Percentiles rank a stretch among this genome's conserved stretches.
phyloP scores from a whole-genome alignment of 2,329 filamentous ascomycete species.

The Aspergillus fischeri region DNA sequence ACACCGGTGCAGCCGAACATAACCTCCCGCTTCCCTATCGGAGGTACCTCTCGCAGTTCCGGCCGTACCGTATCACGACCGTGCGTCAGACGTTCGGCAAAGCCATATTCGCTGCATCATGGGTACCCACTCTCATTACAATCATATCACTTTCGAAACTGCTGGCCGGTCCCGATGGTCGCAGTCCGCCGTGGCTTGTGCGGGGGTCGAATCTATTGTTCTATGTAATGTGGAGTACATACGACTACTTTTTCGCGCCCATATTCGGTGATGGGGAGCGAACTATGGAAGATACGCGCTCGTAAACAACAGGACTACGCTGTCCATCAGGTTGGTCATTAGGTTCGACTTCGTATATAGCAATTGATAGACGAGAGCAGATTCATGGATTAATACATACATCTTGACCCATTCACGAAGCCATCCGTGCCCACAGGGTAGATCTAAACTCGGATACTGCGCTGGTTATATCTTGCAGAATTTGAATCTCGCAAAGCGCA shows the following conservation, averaged over 20 bases:
- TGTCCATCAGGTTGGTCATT: too few species aligned
- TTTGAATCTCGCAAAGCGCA: background rate
- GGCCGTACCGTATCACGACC: slow-evolving; percentile 67
- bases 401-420: background rate
- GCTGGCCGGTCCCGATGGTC: slow-evolving; percentile 63
- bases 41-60: slow-evolving; percentile 64
- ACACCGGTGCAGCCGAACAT: slow-evolving; percentile 73
- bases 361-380: background rate
- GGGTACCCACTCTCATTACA: slow-evolving; percentile 56
- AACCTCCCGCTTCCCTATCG: slow-evolving; percentile 75
- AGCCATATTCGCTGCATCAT: slow-evolving; percentile 57
- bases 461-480: background rate
- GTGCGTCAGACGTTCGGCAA: slow-evolving; percentile 63
- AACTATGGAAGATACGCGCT: slow-evolving; percentile 37
- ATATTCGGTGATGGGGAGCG: slow-evolving; percentile 85
- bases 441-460: background rate
- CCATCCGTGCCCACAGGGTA: background rate
- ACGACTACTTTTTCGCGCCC: slow-evolving; percentile 60
- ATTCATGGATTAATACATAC: background rate
- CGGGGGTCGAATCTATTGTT: slow-evolving; percentile 51
- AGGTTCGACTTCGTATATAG: background rate
- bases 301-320: background rate
- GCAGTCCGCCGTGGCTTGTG: slow-evolving; percentile 64
- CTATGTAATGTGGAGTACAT: slow-evolving; percentile 57
- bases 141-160: slow-evolving; percentile 42